phyloP scores from a whole-genome alignment of 2,329 filamentous ascomycete species.

The Harringtonia aguacate region DNA sequence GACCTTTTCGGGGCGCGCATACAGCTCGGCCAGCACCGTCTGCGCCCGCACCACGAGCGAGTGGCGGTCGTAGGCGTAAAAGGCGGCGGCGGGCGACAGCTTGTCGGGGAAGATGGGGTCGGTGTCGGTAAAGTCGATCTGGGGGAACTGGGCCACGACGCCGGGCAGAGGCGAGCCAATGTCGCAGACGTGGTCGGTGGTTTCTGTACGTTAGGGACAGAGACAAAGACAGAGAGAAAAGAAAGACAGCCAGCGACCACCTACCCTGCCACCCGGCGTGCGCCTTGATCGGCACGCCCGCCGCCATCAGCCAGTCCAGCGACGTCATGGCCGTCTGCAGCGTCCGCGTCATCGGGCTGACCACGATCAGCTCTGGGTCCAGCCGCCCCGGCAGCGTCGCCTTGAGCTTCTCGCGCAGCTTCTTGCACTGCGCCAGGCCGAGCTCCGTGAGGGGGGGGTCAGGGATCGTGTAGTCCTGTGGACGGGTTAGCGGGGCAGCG shows the following conservation, averaged over 20 bases:
- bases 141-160: slow-evolving; percentile 38
- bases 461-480: slow-evolving; percentile 36
- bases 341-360: slow-evolving; percentile 55
- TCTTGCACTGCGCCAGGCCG: slow-evolving; percentile 37
- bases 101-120: slow-evolving; percentile 56
- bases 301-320: slow-evolving; percentile 46
- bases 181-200: slow-evolving; percentile 48
- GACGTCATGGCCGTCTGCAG: slow-evolving; percentile 51
- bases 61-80: slow-evolving; percentile 41
- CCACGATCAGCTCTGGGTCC: slow-evolving; percentile 43
- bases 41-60: slow-evolving; percentile 46
- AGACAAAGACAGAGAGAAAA: slow-evolving; percentile 11
- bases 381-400: slow-evolving; percentile 28
- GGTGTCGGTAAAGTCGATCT: slow-evolving; percentile 43
- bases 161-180: slow-evolving; percentile 38
- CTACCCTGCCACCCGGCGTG: slow-evolving; percentile 56
- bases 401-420: slow-evolving; percentile 30
- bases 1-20: slow-evolving; percentile 44
- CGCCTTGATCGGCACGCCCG: slow-evolving; percentile 41
- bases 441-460: slow-evolving; percentile 40
- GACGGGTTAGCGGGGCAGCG: not conserved
- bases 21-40: slow-evolving; percentile 36
- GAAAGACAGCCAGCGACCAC: slow-evolving; percentile 3
- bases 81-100: slow-evolving; percentile 29
- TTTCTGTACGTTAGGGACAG: slow-evolving; percentile 27